These are phyloP conservation scores for Vanrija sp. DNA, from an alignment of 1,284 basidiomycete species.

Conservation along the genomic window DNA sequence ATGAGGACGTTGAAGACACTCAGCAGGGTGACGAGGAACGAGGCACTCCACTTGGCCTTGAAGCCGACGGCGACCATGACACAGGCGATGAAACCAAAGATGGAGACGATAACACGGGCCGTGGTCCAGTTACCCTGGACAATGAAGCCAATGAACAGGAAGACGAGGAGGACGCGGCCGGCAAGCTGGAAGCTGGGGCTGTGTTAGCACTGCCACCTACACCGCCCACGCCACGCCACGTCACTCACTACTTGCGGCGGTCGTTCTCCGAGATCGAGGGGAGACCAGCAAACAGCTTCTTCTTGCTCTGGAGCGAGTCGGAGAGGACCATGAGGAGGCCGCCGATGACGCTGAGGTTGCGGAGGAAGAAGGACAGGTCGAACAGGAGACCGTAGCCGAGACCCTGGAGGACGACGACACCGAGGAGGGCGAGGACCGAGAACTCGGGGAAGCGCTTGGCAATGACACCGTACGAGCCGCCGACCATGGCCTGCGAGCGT, in stretches of 20 bases:
- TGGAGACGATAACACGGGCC: slow-evolving; percentile 76
- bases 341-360: slow-evolving; percentile 86
- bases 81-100: slow-evolving; percentile 87
- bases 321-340: slow-evolving; percentile 97
- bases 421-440: slow-evolving; percentile 81
- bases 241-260: slow-evolving; percentile 89
- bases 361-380: slow-evolving; percentile 99
- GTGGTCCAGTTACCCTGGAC: slow-evolving; percentile 89
- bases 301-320: slow-evolving; percentile 83
- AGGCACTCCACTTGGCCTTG: slow-evolving; percentile 98
- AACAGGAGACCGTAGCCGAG: slow-evolving; percentile 93
- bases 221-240: not conserved
- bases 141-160: slow-evolving; percentile 98
- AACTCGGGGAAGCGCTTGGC: slow-evolving; percentile 82
- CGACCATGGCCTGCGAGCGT: slow-evolving; percentile 72
- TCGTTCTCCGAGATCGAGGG: slow-evolving; percentile 90
- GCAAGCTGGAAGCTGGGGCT: slow-evolving; percentile 84
- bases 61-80: slow-evolving; percentile 97
- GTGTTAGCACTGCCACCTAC: not conserved
- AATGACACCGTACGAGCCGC: slow-evolving; percentile 82
- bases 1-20: slow-evolving; percentile 95
- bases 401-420: slow-evolving; percentile 90
- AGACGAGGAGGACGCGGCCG: slow-evolving; percentile 94
- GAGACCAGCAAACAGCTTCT: slow-evolving; percentile 85
- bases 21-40: slow-evolving; percentile 90